Percentiles rank a stretch among this genome's conserved stretches.
Evolutionary conservation across 2,329 filamentous ascomycete genomes (phyloP).

Genomic region (Sclerotinia minor): DNA sequence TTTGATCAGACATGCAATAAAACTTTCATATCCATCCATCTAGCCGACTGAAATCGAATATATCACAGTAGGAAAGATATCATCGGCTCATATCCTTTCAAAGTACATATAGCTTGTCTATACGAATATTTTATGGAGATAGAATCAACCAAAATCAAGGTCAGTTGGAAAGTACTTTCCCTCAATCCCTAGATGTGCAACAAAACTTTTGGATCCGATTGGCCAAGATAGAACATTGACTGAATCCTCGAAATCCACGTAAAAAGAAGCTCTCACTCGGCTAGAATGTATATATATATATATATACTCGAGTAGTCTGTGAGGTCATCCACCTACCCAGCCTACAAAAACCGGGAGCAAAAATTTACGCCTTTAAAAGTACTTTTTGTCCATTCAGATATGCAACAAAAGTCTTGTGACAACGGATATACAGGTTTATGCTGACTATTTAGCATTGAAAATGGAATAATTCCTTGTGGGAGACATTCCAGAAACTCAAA

Average conservation of each 20-base stretch:
- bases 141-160: neutral
- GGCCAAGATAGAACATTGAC: too few species aligned
- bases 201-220: neutral
- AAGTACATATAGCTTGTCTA: too few species aligned
- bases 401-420: neutral
- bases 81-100: too few species aligned
- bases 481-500: neutral
- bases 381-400: neutral
- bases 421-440: too few species aligned
- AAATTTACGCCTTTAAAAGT: neutral
- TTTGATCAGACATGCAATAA: neutral
- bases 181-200: neutral
- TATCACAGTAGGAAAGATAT: too few species aligned
- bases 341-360: neutral
- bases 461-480: neutral
- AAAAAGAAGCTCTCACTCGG: neutral
- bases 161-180: too few species aligned
- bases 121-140: too few species aligned
- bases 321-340: neutral
- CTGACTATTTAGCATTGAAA: neutral
- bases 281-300: neutral
- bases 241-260: too few species aligned
- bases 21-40: neutral
- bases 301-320: too few species aligned
- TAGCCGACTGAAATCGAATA: too few species aligned